phyloP scores from a whole-genome alignment of 106 monocot species.

The Cymbidium sinense region DNA sequence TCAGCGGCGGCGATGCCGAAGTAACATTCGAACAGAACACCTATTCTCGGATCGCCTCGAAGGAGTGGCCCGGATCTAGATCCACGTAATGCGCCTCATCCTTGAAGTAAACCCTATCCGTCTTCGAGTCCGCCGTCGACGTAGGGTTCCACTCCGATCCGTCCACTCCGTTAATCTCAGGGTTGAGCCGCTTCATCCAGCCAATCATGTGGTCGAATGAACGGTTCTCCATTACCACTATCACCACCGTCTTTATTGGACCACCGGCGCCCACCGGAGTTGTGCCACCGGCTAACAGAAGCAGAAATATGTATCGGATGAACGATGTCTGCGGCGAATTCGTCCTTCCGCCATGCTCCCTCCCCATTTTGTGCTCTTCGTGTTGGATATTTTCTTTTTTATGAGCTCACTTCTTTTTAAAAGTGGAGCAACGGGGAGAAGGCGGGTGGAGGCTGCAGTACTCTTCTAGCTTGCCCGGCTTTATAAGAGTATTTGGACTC shows the following conservation, averaged over 20 bases:
- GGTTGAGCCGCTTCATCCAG: constrained; percentile 39
- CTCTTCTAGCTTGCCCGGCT: too few relatives aligned
- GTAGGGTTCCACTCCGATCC: constrained; percentile 27
- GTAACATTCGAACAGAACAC: constrained; percentile 28
- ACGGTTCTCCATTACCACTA: constrained; percentile 44
- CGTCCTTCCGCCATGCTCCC: neutral
- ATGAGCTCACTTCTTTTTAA: too few relatives aligned
- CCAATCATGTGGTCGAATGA: constrained; percentile 71
- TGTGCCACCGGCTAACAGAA: neutral
- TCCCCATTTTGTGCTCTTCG: neutral
- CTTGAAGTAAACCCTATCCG: constrained; percentile 24
- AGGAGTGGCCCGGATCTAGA: constrained; percentile 50
- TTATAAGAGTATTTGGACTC: too few relatives aligned
- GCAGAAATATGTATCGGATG: neutral
- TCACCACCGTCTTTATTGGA: constrained; percentile 38
- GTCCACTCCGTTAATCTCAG: constrained; percentile 39
- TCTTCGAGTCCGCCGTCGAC: constrained; percentile 18
- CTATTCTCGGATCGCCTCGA: constrained; percentile 46
- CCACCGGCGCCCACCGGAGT: neutral
- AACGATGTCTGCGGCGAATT: neutral
- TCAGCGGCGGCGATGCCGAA: constrained; percentile 23
- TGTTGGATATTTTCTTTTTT: neutral
- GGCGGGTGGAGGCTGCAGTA: neutral
- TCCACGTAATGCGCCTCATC: constrained; percentile 35
- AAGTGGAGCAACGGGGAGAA: neutral